Evolutionary conservation across 2,329 filamentous ascomycete genomes (phyloP).

Genomic region (Colletotrichum trifolii): DNA sequence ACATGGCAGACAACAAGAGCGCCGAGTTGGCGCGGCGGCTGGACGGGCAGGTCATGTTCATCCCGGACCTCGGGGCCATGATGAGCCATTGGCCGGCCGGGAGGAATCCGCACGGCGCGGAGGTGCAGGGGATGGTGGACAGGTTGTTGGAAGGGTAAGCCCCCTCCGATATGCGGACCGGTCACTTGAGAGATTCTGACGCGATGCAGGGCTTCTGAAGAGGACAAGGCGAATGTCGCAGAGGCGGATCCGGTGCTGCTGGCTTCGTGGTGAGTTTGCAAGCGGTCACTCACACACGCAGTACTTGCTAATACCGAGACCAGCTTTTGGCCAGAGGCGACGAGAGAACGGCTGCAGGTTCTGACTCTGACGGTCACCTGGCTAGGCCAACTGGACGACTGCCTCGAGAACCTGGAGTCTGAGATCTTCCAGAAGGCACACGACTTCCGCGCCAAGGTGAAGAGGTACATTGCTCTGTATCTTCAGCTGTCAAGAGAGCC

Average conservation of each 20-base stretch:
- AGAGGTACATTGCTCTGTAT: slow-evolving; percentile 23
- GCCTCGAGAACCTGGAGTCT: slow-evolving; percentile 31
- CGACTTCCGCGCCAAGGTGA: slow-evolving; percentile 21
- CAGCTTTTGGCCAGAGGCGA: slow-evolving; percentile 31
- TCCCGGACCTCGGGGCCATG: slow-evolving; percentile 25
- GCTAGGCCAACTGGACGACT: slow-evolving; percentile 35
- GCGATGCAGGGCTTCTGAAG: neutral
- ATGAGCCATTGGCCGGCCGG: slow-evolving; percentile 32
- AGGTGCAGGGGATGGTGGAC: slow-evolving; percentile 14
- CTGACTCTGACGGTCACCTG: slow-evolving; percentile 31
- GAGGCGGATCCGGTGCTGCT: slow-evolving; percentile 32
- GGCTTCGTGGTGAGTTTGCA: slow-evolving; percentile 22
- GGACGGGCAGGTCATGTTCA: slow-evolving; percentile 23
- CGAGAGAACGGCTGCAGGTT: slow-evolving; percentile 10
- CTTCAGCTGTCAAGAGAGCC: slow-evolving; percentile 20
- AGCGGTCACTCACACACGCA: neutral
- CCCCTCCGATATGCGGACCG: neutral
- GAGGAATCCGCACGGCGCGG: slow-evolving; percentile 8
- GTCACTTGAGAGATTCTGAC: neutral
- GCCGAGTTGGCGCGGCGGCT: slow-evolving; percentile 25
- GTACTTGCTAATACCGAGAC: neutral
- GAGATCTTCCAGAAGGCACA: slow-evolving; percentile 10
- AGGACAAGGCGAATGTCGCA: slow-evolving; percentile 13
- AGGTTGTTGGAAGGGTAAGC: slow-evolving; percentile 18
- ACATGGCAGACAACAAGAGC: slow-evolving; percentile 24